Base-by-base conservation (phyloP, 371 early-diverging fungal species). In the Mucor irregularis region DNA sequence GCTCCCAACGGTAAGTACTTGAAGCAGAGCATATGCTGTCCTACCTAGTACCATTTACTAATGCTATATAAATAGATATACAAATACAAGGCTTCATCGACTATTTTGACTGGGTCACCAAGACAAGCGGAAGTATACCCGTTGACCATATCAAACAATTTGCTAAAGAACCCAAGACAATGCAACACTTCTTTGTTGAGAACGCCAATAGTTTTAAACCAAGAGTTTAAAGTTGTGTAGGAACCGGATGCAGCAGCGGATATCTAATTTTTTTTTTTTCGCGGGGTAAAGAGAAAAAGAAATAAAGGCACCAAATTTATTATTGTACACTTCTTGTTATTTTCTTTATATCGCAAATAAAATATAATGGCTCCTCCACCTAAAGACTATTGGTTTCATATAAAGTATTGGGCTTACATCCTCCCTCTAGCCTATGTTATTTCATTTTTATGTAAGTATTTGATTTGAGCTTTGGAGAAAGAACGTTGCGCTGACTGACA, bases 61-160 rank as follows among this genome's bases (percentile, higher is more conserved):
- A 11, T 29, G 17, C 3, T 29, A 22, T 37, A 29, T 13, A 0
- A 19, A 34, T 57, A 76, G 76, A 46, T 17, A 53, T 54, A 2
- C 68, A 68, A 28, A 68, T 65, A 17, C 60, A 69, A 29, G 59
- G 63, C 2, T 63, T 56, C 30, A n/a, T 73, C 4, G 71, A 76
- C 21, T 76, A 76, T 31, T 76, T 76, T 62, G 76, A 76, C 16
- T 76, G 73, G 69, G 56, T 71, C 0, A 58, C 45, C 45, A 58
- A 63, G 40, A 66, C 65, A 3, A 34, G 53, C 8, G 61, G 71
- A 39, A 76, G 76, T 42, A 52, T 73, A 5, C 60, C 53, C 19
- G 64, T 68, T 30, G 62, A 69, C 0, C 69, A 73, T 56, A 62
- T 14, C 28, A 42, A 34, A 1, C 3, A 17, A 10, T 65, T 76